Evolutionary conservation across 2,329 filamentous ascomycete genomes (phyloP).

Genomic region (Aspergillus transmontanensis): DNA sequence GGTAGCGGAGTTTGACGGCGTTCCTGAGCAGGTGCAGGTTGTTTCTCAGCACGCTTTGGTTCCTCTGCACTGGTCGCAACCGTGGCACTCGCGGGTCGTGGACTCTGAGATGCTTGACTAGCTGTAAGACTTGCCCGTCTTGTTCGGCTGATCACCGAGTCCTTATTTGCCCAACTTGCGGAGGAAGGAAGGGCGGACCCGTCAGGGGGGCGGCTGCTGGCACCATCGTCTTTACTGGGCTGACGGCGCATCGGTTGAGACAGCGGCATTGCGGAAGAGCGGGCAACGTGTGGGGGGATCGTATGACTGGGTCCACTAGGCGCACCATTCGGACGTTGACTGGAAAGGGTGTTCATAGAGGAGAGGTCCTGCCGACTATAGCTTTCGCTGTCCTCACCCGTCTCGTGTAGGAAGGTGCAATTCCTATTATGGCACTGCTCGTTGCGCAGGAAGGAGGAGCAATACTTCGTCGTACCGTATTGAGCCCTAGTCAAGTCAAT

Average conservation of each 20-base stretch:
- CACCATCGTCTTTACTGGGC: constrained; percentile 72
- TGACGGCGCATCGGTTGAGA: constrained; percentile 69
- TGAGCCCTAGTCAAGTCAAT: constrained; percentile 55
- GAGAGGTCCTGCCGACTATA: constrained; percentile 94
- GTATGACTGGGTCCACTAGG: constrained; percentile 25
- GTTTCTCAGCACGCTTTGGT: constrained; percentile 37
- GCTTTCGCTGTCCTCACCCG: constrained; percentile 96
- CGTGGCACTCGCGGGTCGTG: constrained; percentile 60
- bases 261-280: constrained; percentile 54
- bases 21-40: constrained; percentile 27
- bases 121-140: constrained; percentile 74
- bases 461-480: constrained; percentile 96
- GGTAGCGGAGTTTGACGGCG: constrained; percentile 28
- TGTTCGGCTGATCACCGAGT: constrained; percentile 67
- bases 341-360: constrained; percentile 87
- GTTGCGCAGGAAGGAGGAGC: constrained; percentile 91
- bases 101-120: constrained; percentile 79
- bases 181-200: constrained; percentile 89
- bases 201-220: constrained; percentile 63
- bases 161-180: constrained; percentile 84
- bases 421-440: constrained; percentile 94
- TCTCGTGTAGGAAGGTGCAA: constrained; percentile 97
- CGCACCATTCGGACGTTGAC: constrained; percentile 59
- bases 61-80: constrained; percentile 41
- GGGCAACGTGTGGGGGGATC: constrained; percentile 45